Conservation (phyloP, 2,329 filamentous ascomycete species). For the Nigrospora oryzae region DNA sequence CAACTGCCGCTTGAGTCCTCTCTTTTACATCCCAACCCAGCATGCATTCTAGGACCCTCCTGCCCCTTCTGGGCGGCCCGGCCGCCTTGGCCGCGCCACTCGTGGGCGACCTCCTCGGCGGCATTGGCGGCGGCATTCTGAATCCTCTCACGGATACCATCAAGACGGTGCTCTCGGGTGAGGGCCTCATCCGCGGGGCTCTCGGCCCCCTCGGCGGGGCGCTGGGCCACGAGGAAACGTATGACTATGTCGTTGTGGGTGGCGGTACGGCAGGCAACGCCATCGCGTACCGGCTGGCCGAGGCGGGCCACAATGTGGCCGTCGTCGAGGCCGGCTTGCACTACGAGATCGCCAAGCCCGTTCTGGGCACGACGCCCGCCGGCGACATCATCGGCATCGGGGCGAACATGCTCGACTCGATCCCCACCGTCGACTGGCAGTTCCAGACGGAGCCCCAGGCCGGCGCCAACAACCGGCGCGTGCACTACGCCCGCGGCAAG, state of each 20-base stretch:
- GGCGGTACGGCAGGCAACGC: constrained; percentile 29
- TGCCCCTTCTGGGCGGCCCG: no score
- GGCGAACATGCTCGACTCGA: constrained; percentile 3
- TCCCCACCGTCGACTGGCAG: constrained; percentile 14
- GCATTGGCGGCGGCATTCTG: constrained; percentile 16
- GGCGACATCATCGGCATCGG: constrained; percentile 12
- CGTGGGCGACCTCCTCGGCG: constrained; percentile 14
- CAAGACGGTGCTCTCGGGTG: constrained; percentile 1
- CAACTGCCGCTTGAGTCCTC: no score
- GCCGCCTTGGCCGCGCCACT: neutral
- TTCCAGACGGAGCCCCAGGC: constrained; percentile 13
- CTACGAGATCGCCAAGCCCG: constrained; percentile 19
- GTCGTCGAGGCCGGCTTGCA: constrained; percentile 28
- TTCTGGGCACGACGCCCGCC: constrained; percentile 4
- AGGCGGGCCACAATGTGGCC: constrained; percentile 19
- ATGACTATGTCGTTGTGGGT: constrained; percentile 21
- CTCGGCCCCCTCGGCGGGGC: constrained; percentile 3
- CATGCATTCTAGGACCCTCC: no score
- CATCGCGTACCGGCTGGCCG: constrained; percentile 21
- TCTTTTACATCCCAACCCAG: no score
- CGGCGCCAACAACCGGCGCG: constrained; percentile 4
- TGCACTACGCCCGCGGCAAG: constrained; percentile 20
- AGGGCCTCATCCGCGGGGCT: constrained; percentile 2
- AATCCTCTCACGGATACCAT: constrained; percentile 2
- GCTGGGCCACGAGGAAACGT: constrained; percentile 4